phyloP scores from a whole-genome alignment of 148 eudicot species.

The Hydrangea macrophylla region DNA sequence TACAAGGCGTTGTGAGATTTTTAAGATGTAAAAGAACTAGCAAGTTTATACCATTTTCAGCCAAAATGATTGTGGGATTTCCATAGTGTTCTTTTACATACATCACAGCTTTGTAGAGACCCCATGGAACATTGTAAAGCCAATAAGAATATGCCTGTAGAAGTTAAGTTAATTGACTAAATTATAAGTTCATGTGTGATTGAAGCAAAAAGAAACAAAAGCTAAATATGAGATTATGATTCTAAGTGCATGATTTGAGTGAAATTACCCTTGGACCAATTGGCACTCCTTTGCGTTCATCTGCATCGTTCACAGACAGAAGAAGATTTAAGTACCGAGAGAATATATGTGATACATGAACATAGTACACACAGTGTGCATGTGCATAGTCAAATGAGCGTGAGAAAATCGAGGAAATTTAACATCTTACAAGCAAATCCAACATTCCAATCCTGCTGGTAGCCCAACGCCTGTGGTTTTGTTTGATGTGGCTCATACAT shows the following conservation, averaged over 20 bases:
- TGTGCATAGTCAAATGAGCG: neutral
- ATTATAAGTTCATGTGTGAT: neutral
- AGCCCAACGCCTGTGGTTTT: constrained; percentile 37
- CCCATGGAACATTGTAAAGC: constrained; percentile 88
- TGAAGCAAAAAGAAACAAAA: neutral
- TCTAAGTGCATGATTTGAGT: neutral
- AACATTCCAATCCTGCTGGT: constrained; percentile 68
- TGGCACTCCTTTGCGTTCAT: constrained; percentile 51
- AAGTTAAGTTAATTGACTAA: neutral
- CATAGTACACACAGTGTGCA: neutral
- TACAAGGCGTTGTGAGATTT: neutral
- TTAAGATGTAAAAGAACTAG: neutral
- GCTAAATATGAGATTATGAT: neutral
- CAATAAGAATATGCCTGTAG: constrained; percentile 64
- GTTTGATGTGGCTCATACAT: constrained; percentile 33
- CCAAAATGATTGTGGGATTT: constrained; percentile 58
- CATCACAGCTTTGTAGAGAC: constrained; percentile 58
- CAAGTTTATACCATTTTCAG: constrained; percentile 67
- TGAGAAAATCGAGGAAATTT: neutral
- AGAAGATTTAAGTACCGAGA: neutral
- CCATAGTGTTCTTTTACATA: constrained; percentile 68
- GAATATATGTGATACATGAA: neutral
- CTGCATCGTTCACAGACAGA: constrained; percentile 25
- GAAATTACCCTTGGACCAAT: constrained; percentile 61
- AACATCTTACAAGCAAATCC: constrained; percentile 66